phyloP scores from a whole-genome alignment of 1,284 basidiomycete genomes.

The Phylloboletellus chloephorus region DNA sequence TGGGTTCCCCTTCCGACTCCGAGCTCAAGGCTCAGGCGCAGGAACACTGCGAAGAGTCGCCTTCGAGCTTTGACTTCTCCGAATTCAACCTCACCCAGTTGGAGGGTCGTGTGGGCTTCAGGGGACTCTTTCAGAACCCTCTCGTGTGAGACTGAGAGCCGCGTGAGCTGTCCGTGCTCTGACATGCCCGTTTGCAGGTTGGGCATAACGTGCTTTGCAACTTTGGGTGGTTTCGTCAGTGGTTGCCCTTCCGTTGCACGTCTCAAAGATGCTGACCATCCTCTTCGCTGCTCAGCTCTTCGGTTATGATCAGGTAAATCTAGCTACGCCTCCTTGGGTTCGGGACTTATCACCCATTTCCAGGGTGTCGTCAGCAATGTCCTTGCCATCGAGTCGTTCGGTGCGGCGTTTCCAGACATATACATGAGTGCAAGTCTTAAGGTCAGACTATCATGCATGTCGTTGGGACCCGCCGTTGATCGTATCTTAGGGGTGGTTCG shows the following conservation, averaged over 20 bases:
- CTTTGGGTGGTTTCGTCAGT: conserved; percentile 31
- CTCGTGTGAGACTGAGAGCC: conserved; percentile 23
- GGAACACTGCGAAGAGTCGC: conserved; percentile 4
- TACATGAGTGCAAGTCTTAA: conserved; percentile 29
- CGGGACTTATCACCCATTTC: conserved; percentile 8
- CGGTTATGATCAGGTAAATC: conserved; percentile 30
- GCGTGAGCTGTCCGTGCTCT: conserved; percentile 3
- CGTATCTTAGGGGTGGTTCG: conserved; percentile 28
- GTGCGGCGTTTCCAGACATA: conserved; percentile 30
- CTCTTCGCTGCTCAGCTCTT: conserved; percentile 22
- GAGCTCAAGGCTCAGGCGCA: conserved; percentile 6
- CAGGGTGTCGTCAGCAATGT: conserved; percentile 34
- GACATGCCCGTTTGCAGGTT: conserved; percentile 16
- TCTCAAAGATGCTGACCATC: conserved; percentile 2
- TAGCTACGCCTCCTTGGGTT: neutral
- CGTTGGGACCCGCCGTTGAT: conserved; percentile 5
- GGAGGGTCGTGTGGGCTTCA: conserved; percentile 25
- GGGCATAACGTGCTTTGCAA: conserved; percentile 32
- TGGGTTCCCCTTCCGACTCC: conserved; percentile 6
- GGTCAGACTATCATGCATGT: conserved; percentile 9
- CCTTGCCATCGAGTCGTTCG: conserved; percentile 33
- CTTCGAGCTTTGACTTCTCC: neutral
- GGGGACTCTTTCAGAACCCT: conserved; percentile 27
- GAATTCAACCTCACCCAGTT: conserved; percentile 13
- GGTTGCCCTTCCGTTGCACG: neutral